phyloP scores from a whole-genome alignment of 2,329 filamentous ascomycete species.

The Exophiala dermatitidis region DNA sequence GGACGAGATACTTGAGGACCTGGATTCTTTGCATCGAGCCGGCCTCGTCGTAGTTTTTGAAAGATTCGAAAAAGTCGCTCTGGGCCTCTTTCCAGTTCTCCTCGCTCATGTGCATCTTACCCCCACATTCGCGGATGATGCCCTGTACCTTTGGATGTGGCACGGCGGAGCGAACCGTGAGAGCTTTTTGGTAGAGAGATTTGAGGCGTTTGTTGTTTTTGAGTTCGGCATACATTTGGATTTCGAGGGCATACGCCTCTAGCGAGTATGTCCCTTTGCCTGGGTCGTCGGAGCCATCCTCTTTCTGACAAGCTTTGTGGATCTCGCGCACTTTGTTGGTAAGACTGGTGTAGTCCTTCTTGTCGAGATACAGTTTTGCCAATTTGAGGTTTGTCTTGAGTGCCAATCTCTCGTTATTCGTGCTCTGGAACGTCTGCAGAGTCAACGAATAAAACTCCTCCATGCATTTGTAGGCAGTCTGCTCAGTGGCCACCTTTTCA shows the following conservation, averaged over 20 bases:
- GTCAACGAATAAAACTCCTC: slow-evolving; percentile 93
- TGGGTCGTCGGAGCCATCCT: slow-evolving; percentile 82
- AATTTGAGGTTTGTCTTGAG: slow-evolving; percentile 98
- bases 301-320: slow-evolving; percentile 77
- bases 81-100: slow-evolving; percentile 98
- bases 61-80: slow-evolving; percentile 96
- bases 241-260: slow-evolving; percentile 93
- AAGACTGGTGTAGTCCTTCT: slow-evolving; percentile 76
- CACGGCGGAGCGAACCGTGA: slow-evolving; percentile 91
- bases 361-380: slow-evolving; percentile 80
- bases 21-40: slow-evolving; percentile 94
- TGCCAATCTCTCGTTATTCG: slow-evolving; percentile 95
- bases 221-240: slow-evolving; percentile 96
- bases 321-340: slow-evolving; percentile 80
- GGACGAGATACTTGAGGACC: slow-evolving; percentile 90
- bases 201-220: slow-evolving; percentile 97
- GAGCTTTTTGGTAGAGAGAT: slow-evolving; percentile 79
- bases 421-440: slow-evolving; percentile 88
- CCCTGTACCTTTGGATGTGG: slow-evolving; percentile 99
- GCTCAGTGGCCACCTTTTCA: slow-evolving; percentile 73
- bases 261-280: slow-evolving; percentile 94
- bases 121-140: slow-evolving; percentile 95
- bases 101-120: slow-evolving; percentile 99
- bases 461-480: slow-evolving; percentile 71
- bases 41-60: slow-evolving; percentile 97